These are phyloP conservation scores for Skeletonema menzelii DNA, from an alignment of 108 stramenopile species.

Conservation along the genomic window DNA sequence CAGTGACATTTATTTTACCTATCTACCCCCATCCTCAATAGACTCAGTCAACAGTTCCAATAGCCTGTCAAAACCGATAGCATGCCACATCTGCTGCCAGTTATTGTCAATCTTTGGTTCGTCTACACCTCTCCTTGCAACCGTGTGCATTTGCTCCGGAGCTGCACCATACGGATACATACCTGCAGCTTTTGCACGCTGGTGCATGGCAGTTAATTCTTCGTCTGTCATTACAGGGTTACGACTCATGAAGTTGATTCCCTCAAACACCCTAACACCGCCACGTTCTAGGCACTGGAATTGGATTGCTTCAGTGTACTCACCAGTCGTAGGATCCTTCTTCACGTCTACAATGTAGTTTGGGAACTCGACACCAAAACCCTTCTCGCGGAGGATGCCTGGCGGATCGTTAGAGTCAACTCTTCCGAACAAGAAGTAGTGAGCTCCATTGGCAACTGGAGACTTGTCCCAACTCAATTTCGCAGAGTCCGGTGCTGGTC, in stretches of 20 bases:
- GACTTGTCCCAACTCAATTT: constrained; percentile 86
- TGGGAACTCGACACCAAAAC: constrained; percentile 93
- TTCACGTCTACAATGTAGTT: constrained; percentile 90
- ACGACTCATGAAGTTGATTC: constrained; percentile 92
- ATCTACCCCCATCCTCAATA: constrained; percentile 89
- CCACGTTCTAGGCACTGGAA: constrained; percentile 92
- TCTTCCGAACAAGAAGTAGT: constrained; percentile 91
- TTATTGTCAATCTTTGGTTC: constrained; percentile 72
- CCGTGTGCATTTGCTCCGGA: constrained; percentile 91
- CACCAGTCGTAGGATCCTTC: constrained; percentile 70
- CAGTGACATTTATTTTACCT: neutral
- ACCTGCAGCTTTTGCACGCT: constrained; percentile 75
- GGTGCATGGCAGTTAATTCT: constrained; percentile 80
- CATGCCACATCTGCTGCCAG: constrained; percentile 90
- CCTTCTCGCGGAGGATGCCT: constrained; percentile 84
- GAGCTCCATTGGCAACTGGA: constrained; percentile 92
- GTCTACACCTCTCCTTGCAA: constrained; percentile 69
- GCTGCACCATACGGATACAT: constrained; percentile 89
- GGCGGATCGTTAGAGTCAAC: constrained; percentile 84
- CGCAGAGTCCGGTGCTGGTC: constrained; percentile 81
- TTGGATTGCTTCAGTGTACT: constrained; percentile 90
- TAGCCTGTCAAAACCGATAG: constrained; percentile 84
- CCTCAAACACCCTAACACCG: constrained; percentile 94
- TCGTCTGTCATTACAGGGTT: constrained; percentile 76
- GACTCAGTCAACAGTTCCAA: constrained; percentile 82